Percentiles rank a stretch among this genome's conserved stretches.
phyloP scores from a whole-genome alignment of 2,329 filamentous ascomycete species.

The Epichloe baconii region DNA sequence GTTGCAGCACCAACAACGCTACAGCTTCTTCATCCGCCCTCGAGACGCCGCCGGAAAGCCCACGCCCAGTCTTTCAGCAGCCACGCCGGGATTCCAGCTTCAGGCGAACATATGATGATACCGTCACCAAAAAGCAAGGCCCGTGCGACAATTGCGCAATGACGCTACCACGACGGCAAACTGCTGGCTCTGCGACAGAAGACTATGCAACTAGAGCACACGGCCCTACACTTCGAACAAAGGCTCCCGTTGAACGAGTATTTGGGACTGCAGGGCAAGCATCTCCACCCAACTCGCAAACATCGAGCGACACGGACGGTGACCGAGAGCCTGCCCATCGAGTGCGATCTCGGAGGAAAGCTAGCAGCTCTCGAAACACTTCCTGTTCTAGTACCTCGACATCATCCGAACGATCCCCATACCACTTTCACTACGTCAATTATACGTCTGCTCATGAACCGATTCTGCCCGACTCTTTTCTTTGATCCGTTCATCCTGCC shows the following conservation, averaged over 20 bases:
- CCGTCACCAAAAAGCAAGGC: constrained; percentile 48
- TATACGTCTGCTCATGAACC: constrained; percentile 59
- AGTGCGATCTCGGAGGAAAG: constrained; percentile 26
- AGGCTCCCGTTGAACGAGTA: constrained; percentile 46
- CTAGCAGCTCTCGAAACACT: constrained; percentile 27
- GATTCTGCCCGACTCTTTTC: constrained; percentile 46
- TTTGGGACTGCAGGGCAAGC: constrained; percentile 33
- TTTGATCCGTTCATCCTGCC: constrained; percentile 51
- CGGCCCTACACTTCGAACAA: constrained; percentile 46
- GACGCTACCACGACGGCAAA: constrained; percentile 37
- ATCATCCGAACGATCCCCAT: constrained; percentile 28
- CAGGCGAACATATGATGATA: constrained; percentile 50
- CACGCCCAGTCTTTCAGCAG: constrained; percentile 28
- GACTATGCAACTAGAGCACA: constrained; percentile 25
- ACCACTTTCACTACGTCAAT: constrained; percentile 52
- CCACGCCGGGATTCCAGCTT: constrained; percentile 45
- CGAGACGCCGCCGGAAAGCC: constrained; percentile 47
- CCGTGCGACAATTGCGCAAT: constrained; percentile 58
- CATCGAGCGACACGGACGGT: constrained; percentile 37
- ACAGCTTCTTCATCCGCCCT: constrained; percentile 28
- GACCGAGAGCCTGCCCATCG: constrained; percentile 31
- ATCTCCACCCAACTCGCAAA: constrained; percentile 39
- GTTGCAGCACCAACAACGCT: constrained; percentile 6
- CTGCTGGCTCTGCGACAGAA: constrained; percentile 13
- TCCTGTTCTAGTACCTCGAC: constrained; percentile 43